phyloP scores from a whole-genome alignment of 768 basidiomycete species.

The Cystofilobasidium macerans region DNA sequence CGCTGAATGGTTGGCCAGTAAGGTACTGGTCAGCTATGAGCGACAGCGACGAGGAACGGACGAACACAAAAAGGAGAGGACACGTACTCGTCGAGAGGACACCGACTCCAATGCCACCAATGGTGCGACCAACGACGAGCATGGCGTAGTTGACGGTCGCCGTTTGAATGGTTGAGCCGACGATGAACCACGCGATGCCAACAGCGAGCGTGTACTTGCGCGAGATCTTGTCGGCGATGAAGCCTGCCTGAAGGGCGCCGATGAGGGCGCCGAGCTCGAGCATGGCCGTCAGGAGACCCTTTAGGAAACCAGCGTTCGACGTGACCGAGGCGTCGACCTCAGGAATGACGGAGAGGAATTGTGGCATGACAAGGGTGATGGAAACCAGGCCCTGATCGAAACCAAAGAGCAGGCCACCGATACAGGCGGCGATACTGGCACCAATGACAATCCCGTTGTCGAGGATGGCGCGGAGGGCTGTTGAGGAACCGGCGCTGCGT shows the following conservation, averaged over 20 bases:
- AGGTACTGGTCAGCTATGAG: too few species aligned
- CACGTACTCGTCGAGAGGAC: neutral
- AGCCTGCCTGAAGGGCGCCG: neutral
- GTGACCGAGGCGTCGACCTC: neutral
- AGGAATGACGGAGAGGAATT: neutral
- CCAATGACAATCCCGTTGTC: neutral
- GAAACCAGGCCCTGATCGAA: constrained; percentile 11
- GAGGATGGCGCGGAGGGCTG: neutral
- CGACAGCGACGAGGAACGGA: too few species aligned
- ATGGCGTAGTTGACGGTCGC: neutral
- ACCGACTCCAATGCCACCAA: constrained; percentile 6
- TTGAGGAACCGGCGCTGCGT: too few species aligned
- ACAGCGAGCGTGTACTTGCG: neutral
- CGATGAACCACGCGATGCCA: neutral
- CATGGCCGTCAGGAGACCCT: constrained; percentile 5
- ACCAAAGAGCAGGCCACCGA: constrained; percentile 9
- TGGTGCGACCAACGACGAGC: constrained; percentile 3
- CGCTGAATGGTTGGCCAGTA: too few species aligned
- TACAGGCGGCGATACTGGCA: neutral
- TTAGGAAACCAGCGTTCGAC: neutral
- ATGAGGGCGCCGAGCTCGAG: constrained; percentile 9
- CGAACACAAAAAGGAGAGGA: neutral
- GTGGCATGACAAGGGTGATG: constrained; percentile 1
- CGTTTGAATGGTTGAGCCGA: constrained; percentile 4
- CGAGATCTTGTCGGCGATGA: neutral